phyloP scores from a whole-genome alignment of 2,329 filamentous ascomycete species.

The Stagonosporopsis cucurbitacearum region DNA sequence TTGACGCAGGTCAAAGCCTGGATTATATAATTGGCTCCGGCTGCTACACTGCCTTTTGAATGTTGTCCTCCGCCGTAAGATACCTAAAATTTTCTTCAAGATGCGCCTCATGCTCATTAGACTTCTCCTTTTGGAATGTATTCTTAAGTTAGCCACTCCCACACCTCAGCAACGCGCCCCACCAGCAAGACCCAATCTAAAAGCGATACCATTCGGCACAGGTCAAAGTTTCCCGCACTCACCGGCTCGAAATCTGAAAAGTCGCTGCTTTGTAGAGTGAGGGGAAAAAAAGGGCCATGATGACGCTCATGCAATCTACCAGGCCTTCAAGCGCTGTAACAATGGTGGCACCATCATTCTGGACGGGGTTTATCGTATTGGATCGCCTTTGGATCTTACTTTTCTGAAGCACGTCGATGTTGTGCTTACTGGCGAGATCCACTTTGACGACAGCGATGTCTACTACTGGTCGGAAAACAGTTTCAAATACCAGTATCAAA shows the following conservation, averaged over 20 bases:
- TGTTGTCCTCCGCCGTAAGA: neutral
- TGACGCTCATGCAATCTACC: slow-evolving; percentile 56
- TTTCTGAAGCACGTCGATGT: slow-evolving; percentile 66
- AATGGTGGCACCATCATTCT: slow-evolving; percentile 62
- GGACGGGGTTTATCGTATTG: slow-evolving; percentile 51
- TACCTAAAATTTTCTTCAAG: neutral
- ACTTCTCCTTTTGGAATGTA: neutral
- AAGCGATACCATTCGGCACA: slow-evolving; percentile 1
- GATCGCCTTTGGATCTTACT: slow-evolving; percentile 65
- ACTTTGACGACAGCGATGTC: slow-evolving; percentile 64
- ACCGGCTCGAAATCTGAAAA: slow-evolving; percentile 4
- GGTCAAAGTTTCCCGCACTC: neutral
- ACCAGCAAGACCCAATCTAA: neutral
- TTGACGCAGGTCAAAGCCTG: neutral
- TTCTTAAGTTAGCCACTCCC: neutral
- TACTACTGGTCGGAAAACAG: slow-evolving; percentile 67
- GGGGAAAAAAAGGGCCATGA: slow-evolving; percentile 42
- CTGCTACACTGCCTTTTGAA: neutral
- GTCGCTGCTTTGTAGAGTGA: slow-evolving; percentile 3
- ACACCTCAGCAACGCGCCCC: neutral
- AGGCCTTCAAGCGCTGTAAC: slow-evolving; percentile 62
- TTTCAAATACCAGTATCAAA: slow-evolving; percentile 67
- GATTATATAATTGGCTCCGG: neutral
- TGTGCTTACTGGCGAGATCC: slow-evolving; percentile 54
- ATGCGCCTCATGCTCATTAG: neutral